A percentile compares a stretch with the other conserved stretches of the same genome.
phyloP scores from a whole-genome alignment of 1,284 basidiomycete species.

The Vanrija pseudolonga region DNA sequence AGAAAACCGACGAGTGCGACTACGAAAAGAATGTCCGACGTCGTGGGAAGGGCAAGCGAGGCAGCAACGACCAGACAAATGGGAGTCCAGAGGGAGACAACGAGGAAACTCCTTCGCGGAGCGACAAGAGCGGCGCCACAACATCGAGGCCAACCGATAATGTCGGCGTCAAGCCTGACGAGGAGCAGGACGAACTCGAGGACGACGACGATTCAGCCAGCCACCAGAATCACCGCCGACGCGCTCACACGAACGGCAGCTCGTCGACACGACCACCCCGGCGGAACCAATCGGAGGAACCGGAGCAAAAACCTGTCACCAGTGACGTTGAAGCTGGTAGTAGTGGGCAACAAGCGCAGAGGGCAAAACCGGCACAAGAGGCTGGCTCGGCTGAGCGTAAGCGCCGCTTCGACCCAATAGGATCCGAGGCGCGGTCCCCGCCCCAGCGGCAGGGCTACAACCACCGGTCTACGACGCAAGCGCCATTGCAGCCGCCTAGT shows the following conservation, averaged over 20 bases:
- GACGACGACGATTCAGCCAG: neutral
- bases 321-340: neutral
- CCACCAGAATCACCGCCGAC: neutral
- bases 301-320: neutral
- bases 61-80: neutral
- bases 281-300: neutral
- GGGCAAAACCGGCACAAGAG: too few relatives aligned
- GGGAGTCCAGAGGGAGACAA: neutral
- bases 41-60: slow-evolving; percentile 31
- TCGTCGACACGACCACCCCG: neutral
- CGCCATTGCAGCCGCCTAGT: too few relatives aligned
- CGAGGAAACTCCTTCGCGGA: neutral
- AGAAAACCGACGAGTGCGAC: slow-evolving; percentile 26
- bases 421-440: too few relatives aligned
- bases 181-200: neutral
- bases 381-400: too few relatives aligned
- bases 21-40: slow-evolving; percentile 35
- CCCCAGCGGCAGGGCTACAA: too few relatives aligned
- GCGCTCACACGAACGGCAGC: neutral
- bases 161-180: neutral
- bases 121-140: neutral
- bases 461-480: too few relatives aligned
- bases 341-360: too few relatives aligned
- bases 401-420: too few relatives aligned
- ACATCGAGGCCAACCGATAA: neutral